Base-by-base conservation (phyloP, 306 rosid genomes). In the Abrus precatorius region DNA sequence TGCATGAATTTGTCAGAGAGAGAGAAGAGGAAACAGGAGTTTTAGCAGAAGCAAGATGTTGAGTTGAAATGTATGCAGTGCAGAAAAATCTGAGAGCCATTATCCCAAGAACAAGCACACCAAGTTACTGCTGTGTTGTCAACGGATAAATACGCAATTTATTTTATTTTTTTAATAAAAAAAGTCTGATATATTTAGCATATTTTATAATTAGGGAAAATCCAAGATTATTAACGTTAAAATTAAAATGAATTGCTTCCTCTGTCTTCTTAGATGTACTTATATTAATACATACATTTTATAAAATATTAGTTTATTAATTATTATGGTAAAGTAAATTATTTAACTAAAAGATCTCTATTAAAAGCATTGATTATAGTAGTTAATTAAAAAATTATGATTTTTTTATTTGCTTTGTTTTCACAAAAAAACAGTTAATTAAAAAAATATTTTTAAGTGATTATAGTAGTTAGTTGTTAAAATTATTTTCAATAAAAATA, bases 11-110 rank as follows among this genome's bases (percentile, higher is more conserved):
- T 4, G 27, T 67, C 30, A 79, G 62, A 57, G 10, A 49, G 41
- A 70, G 40, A 76, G 59, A 81, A 20, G 55, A 49, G 2, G 47
- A 48, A 13, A 38, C 52, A 38, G 12, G 80, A 30, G 43, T 64
- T 20, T 29, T 62, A 64, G 59, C 30, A 61, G 14, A 7, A 90
- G 84, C 81, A 75, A 72, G 85, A 69, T 69, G 65, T 13, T 54
- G 83, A 32, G 83, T 56, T 47, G 86, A 49, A 61, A 84, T 52
- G 13, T 80, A 57, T 44, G 83, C 29, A 47, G 34, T 63, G 80
- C 86, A 76, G 14, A 64, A 87, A 79, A 74, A 69, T 75, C 77
- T 87, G 14, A 88, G 50, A 29, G 94, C 91, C 90, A 89, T 85
- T 60, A 8, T 40, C 53, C 4, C 30, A 68, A 33, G 52, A 9